Evolutionary conservation across 2,329 filamentous ascomycete species (phyloP), one percentile per base, ranked within the genome.

Genomic region (Curvularia spicifera): DNA sequence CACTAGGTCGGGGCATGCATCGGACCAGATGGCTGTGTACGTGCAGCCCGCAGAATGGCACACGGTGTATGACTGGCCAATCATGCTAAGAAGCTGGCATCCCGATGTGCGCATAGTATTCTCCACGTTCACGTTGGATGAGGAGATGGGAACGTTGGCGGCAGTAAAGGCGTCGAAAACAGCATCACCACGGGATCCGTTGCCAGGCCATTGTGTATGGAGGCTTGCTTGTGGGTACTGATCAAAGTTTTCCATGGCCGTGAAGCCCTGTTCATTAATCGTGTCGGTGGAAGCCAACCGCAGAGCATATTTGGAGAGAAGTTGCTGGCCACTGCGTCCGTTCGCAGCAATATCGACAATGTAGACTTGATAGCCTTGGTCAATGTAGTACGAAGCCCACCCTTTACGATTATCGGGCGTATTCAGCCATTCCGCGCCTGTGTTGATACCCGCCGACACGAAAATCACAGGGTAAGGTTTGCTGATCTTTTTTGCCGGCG

Each of bases 181-280:
- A n/a, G 59, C 35, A 44, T 68, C 64, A 24, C 66, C 63, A 20
- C 53, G 57, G 50, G 58, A 33, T 39, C 64, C 62, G 29, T 60
- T 64, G 24, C 64, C 64, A 1, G 66, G 64, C 62, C 58, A 68
- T 53, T 69, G 65, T n/a, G 66, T 70, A 39, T 66, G 62, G n/a
- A 58, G 1, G 28, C 51, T 51, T 31, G 64, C 64, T 4, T 63
- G 59, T 10, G 62, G 64, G 45, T 61, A 66, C 35, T 60, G 59
- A 33, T 58, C 26, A 49, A 56, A 61, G 43, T 59, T n/a, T 40
- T 59, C 56, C 6, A 56, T 50, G 5, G 61, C 64, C 18, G 64
- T 66, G 47, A 66, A 65, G n/a, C 59, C 55, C 22, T 60, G 31
- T 13, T 56, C 53, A 15, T 59, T 64, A 51, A 63, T 60, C 2